A percentile compares a stretch with the other conserved stretches of the same genome.
Evolutionary conservation across 225 moss, liverwort and hornwort genomes (phyloP).

Genomic region (Ulota crispa): DNA sequence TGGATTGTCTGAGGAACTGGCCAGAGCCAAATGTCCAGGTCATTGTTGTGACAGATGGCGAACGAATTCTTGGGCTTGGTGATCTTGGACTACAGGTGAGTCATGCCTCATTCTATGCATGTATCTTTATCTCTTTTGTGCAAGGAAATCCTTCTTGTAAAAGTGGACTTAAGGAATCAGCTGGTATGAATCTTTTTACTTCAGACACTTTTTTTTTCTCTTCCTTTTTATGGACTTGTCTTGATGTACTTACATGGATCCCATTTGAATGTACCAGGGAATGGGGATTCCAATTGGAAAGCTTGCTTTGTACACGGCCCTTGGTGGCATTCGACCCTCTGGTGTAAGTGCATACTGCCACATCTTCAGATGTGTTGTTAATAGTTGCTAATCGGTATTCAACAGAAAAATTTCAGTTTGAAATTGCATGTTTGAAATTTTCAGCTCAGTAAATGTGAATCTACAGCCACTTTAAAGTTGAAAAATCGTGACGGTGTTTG

Average conservation of each 20-base stretch:
- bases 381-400: neutral
- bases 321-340: conserved; percentile 81
- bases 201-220: neutral
- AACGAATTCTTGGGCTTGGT: conserved; percentile 81
- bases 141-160: neutral
- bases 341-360: conserved; percentile 44
- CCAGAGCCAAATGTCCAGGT: conserved; percentile 74
- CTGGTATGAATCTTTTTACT: neutral
- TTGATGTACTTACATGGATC: neutral
- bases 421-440: neutral
- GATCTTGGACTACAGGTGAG: conserved; percentile 82
- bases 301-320: conserved; percentile 78
- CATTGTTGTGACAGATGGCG: conserved; percentile 85
- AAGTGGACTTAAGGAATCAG: neutral
- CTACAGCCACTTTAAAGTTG: neutral
- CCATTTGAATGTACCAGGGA: conserved; percentile 41
- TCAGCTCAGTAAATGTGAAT: neutral
- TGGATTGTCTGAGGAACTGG: conserved; percentile 84
- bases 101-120: neutral
- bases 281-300: conserved; percentile 91
- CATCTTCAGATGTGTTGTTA: neutral
- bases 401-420: neutral
- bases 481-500: neutral
- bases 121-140: neutral
- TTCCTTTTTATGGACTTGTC: neutral